phyloP scores from a whole-genome alignment of 1,284 basidiomycete species.

The Puccinia polysora region DNA sequence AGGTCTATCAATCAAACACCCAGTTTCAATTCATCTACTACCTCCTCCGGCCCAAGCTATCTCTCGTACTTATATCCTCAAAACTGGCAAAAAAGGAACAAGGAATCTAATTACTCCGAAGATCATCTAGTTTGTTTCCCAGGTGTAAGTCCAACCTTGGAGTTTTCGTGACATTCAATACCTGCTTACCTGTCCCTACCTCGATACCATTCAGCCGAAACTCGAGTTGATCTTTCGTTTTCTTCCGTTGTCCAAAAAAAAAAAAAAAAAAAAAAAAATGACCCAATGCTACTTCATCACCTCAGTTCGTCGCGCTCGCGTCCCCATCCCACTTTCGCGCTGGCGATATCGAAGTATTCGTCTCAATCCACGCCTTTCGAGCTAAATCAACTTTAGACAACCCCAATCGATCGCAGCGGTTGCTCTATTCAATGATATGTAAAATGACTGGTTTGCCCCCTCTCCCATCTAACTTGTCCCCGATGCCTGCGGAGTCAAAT shows the following conservation, averaged over 20 bases:
- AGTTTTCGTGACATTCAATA: too few species aligned
- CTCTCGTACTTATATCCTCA: slow-evolving; percentile 32
- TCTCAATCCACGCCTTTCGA: slow-evolving; percentile 30
- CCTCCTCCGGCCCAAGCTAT: background rate
- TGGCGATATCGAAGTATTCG: slow-evolving; percentile 33
- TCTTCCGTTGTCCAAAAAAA: too few species aligned
- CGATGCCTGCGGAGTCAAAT: background rate
- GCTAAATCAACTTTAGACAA: slow-evolving; percentile 7
- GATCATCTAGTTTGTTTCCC: slow-evolving; percentile 40
- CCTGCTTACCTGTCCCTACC: too few species aligned
- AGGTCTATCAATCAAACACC: background rate
- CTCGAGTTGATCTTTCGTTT: too few species aligned
- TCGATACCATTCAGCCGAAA: too few species aligned
- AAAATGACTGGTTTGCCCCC: slow-evolving; percentile 22
- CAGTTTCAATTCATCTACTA: background rate
- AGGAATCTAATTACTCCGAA: slow-evolving; percentile 12
- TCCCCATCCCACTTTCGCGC: slow-evolving; percentile 34
- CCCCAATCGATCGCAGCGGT: slow-evolving; percentile 11
- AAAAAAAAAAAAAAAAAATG: too few species aligned
- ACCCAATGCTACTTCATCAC: background rate
- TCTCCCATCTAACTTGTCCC: background rate
- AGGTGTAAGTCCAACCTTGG: slow-evolving; percentile 39
- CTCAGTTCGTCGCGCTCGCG: slow-evolving; percentile 15
- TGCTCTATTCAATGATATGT: slow-evolving; percentile 26
- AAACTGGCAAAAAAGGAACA: slow-evolving; percentile 27